phyloP scores from a whole-genome alignment of 75 land plant genomes.

The Sequoiadendron giganteum region DNA sequence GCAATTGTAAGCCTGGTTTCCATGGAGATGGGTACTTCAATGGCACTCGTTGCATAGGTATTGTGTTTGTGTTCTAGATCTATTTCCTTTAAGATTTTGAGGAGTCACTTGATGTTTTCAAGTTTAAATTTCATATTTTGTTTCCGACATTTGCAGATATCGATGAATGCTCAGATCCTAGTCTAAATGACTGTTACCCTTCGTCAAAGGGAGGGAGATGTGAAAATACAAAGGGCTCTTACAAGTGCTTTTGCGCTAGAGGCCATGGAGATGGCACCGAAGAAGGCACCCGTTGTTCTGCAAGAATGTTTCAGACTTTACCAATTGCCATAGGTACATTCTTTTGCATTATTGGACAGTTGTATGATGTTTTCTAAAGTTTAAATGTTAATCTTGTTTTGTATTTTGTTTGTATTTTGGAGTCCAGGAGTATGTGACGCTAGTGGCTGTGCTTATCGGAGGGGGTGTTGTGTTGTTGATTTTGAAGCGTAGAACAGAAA shows the following conservation, averaged over 20 bases:
- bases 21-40: not conserved
- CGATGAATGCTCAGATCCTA: not conserved
- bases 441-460: not conserved
- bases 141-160: not conserved
- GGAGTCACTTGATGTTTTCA: too few relatives aligned
- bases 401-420: not conserved
- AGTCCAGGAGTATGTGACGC: not conserved
- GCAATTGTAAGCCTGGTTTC: not conserved
- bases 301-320: not conserved
- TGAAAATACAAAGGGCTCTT: too few relatives aligned
- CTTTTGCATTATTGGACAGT: not conserved
- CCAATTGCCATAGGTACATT: not conserved
- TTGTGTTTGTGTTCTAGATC: too few relatives aligned
- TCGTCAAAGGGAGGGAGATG: too few relatives aligned
- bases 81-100: too few relatives aligned
- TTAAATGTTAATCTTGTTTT: not conserved
- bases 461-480: not conserved
- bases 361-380: not conserved
- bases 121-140: too few relatives aligned
- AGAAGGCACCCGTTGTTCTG: not conserved
- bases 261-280: too few relatives aligned
- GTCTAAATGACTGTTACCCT: not conserved
- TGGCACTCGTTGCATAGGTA: not conserved
- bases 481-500: not conserved
- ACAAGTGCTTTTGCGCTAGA: too few relatives aligned